phyloP scores from a whole-genome alignment of 1,284 basidiomycete genomes.

The Ceratobasidium sp. region DNA sequence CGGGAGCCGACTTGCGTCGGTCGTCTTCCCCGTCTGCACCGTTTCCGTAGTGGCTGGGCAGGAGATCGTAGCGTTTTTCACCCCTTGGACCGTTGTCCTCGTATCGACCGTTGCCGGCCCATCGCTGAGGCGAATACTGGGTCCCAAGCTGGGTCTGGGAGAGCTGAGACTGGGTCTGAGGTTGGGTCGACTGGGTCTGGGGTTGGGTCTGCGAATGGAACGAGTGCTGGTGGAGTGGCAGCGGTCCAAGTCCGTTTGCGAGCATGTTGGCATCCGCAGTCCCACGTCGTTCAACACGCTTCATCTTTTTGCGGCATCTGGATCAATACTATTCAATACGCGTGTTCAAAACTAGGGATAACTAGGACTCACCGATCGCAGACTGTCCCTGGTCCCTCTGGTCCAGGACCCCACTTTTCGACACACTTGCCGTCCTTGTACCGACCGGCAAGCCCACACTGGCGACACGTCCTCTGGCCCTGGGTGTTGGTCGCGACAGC shows the following conservation, averaged over 20 bases:
- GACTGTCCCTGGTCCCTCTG: conserved; percentile 80
- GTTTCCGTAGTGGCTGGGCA: conserved; percentile 1
- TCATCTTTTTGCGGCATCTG: conserved; percentile 85
- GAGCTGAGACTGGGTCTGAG: neutral
- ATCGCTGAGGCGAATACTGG: conserved; percentile 21
- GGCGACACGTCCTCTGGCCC: conserved; percentile 75
- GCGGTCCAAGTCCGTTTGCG: neutral
- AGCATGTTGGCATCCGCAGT: conserved; percentile 41
- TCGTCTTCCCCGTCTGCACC: neutral
- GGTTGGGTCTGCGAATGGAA: conserved; percentile 21
- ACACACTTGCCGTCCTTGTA: conserved; percentile 87
- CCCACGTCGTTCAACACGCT: conserved; percentile 73
- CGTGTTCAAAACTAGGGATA: conserved; percentile 5
- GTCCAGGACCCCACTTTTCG: conserved; percentile 86
- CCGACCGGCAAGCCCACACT: conserved; percentile 69
- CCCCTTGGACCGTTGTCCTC: neutral
- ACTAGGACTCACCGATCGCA: conserved; percentile 68
- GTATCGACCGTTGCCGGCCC: conserved; percentile 2
- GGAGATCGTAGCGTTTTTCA: conserved; percentile 27
- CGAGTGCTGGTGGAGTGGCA: conserved; percentile 24
- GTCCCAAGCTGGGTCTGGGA: conserved; percentile 32
- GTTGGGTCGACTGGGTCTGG: neutral
- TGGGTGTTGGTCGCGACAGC: conserved; percentile 59
- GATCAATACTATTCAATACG: conserved; percentile 22
- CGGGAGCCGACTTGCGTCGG: neutral